Conservation (phyloP, 176 grass and related monocot genomes). For the Carex kokanica region DNA sequence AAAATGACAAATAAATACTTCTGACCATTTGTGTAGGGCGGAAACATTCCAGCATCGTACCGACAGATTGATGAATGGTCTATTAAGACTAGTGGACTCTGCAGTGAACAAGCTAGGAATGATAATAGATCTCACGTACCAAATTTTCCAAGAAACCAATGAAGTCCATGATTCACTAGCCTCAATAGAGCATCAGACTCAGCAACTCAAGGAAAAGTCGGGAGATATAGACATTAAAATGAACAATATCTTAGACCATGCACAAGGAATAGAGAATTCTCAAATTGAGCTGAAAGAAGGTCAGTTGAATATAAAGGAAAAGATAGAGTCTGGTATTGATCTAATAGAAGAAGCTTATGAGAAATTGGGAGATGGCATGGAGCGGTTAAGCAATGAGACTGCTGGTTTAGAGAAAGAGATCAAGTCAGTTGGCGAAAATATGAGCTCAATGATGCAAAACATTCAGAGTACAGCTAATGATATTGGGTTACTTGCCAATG, state of each 20-base stretch:
- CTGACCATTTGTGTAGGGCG: conserved; percentile 37
- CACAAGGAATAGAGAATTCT: conserved; percentile 47
- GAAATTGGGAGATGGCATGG: conserved; percentile 51
- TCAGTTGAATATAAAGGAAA: conserved; percentile 53
- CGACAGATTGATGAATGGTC: conserved; percentile 64
- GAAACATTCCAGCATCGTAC: conserved; percentile 85
- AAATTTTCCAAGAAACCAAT: conserved; percentile 48
- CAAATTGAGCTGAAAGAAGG: conserved; percentile 46
- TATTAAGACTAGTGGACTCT: conserved; percentile 47
- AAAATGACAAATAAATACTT: background rate
- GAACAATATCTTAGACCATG: conserved; percentile 41
- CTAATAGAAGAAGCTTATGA: conserved; percentile 49
- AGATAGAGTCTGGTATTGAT: conserved; percentile 48
- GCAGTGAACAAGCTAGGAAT: conserved; percentile 68
- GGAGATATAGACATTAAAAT: conserved; percentile 41
- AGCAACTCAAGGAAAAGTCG: conserved; percentile 29
- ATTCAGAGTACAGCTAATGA: conserved; percentile 56
- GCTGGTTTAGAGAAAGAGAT: conserved; percentile 58
- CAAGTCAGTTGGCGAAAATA: conserved; percentile 32
- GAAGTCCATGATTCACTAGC: conserved; percentile 46
- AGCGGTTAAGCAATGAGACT: conserved; percentile 49
- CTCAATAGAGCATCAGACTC: conserved; percentile 42
- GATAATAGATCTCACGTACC: conserved; percentile 49
- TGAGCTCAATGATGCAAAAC: conserved; percentile 61
- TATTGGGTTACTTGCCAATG: conserved; percentile 36